phyloP scores from a whole-genome alignment of 495 filamentous ascomycete genomes.

The Penicillium egyptiacum region DNA sequence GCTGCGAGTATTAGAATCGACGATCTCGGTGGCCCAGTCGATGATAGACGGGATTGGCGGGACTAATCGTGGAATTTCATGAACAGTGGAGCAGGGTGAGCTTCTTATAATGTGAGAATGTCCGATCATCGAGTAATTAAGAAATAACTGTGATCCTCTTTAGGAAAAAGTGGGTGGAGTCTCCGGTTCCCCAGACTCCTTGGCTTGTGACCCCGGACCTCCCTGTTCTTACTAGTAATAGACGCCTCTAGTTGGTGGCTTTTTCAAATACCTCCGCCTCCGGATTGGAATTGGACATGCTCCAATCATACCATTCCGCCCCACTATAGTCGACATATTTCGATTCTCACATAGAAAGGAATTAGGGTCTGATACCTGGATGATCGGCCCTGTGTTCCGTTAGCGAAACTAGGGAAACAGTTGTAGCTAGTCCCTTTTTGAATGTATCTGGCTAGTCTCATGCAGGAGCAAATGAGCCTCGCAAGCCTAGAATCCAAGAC shows the following conservation, averaged over 20 bases:
- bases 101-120: constrained; percentile 26
- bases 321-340: background rate
- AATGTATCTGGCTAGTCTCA: constrained; percentile 3
- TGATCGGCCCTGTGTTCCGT: constrained; percentile 24
- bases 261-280: constrained; percentile 26
- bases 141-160: constrained; percentile 8
- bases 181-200: constrained; percentile 19
- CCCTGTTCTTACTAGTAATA: constrained; percentile 14
- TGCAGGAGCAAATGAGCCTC: background rate
- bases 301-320: constrained; percentile 21
- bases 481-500: constrained; percentile 1
- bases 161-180: constrained; percentile 12
- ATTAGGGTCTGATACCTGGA: constrained; percentile 21
- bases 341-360: constrained; percentile 10
- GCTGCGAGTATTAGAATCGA: background rate
- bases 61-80: constrained; percentile 4
- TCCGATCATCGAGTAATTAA: constrained; percentile 7
- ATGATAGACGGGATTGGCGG: constrained; percentile 2
- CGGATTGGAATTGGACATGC: constrained; percentile 26
- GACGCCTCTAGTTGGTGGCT: constrained; percentile 21
- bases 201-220: constrained; percentile 22
- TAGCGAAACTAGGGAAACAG: background rate
- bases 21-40: constrained; percentile 3
- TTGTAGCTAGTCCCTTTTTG: constrained; percentile 5
- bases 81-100: constrained; percentile 13